Conservation (phyloP, 169 alveolate species). For the Plasmodium gallinaceum region DNA sequence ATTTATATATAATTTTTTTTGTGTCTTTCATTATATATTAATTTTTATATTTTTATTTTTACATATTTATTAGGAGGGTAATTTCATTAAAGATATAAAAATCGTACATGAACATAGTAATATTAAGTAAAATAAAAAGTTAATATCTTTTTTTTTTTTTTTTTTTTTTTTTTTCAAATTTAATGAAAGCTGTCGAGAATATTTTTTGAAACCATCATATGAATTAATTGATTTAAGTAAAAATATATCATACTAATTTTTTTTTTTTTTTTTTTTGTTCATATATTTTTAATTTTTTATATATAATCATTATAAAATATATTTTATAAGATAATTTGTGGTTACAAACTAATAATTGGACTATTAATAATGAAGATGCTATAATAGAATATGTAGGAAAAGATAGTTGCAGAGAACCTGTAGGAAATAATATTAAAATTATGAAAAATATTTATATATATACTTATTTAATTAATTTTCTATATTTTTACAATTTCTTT, state of each 20-base stretch:
- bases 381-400: conserved; percentile 66
- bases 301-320: neutral
- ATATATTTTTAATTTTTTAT: neutral
- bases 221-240: conserved; percentile 60
- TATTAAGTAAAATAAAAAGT: neutral
- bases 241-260: neutral
- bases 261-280: neutral
- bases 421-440: conserved; percentile 12
- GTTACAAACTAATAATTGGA: conserved; percentile 71
- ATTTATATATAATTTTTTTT: neutral
- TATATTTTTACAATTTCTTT: neutral
- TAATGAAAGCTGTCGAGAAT: conserved; percentile 68
- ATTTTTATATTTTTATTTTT: conserved; percentile 3
- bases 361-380: conserved; percentile 41
- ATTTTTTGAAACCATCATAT: conserved; percentile 61
- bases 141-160: neutral
- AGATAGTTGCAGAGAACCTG: conserved; percentile 72
- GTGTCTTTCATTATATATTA: neutral
- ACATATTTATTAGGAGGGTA: conserved; percentile 27
- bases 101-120: neutral
- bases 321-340: conserved; percentile 27
- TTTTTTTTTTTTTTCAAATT: conserved; percentile 6
- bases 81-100: neutral
- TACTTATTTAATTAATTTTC: neutral
- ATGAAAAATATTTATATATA: neutral